Evolutionary conservation across 768 basidiomycete genomes (phyloP).

Genomic region (Leccinum disarticulatum): DNA sequence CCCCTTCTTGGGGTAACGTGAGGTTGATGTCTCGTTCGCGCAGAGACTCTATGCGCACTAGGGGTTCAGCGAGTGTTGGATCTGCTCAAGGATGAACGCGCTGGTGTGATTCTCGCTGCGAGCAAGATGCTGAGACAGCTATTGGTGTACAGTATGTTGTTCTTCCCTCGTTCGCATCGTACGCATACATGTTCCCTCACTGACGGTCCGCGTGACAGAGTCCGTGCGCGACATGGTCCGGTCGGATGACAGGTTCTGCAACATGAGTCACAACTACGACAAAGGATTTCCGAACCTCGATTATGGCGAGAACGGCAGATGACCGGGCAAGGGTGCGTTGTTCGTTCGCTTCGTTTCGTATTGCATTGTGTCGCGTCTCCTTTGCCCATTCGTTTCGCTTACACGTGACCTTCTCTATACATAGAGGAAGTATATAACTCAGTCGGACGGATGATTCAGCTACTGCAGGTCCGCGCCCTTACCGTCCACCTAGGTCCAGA

Average conservation of each 20-base stretch:
- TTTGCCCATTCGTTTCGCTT: not conserved
- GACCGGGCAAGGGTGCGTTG: conserved; percentile 13
- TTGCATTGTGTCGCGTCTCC: no score
- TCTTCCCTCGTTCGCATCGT: not conserved
- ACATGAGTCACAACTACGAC: conserved; percentile 23
- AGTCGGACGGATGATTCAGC: no score
- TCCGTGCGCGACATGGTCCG: conserved; percentile 18
- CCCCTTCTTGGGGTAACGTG: not conserved
- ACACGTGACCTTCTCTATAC: not conserved
- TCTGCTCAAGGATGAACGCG: conserved; percentile 19
- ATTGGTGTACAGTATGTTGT: conserved; percentile 16
- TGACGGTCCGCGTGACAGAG: conserved; percentile 1
- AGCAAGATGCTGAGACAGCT: conserved; percentile 16
- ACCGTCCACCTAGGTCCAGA: not conserved
- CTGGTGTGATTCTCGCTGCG: conserved; percentile 18
- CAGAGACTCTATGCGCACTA: conserved; percentile 11
- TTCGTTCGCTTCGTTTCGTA: no score
- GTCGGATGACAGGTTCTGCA: conserved; percentile 13
- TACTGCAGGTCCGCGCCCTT: conserved; percentile 13
- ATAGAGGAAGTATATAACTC: no score
- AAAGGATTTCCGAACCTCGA: conserved; percentile 13
- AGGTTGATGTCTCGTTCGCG: not conserved
- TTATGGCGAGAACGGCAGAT: conserved; percentile 14
- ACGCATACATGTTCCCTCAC: not conserved
- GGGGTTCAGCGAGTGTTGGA: conserved; percentile 15